Percentiles rank a stretch among this genome's conserved stretches.
Evolutionary conservation across 495 filamentous ascomycete genomes (phyloP).

Genomic region (Lentithecium fluviatile): DNA sequence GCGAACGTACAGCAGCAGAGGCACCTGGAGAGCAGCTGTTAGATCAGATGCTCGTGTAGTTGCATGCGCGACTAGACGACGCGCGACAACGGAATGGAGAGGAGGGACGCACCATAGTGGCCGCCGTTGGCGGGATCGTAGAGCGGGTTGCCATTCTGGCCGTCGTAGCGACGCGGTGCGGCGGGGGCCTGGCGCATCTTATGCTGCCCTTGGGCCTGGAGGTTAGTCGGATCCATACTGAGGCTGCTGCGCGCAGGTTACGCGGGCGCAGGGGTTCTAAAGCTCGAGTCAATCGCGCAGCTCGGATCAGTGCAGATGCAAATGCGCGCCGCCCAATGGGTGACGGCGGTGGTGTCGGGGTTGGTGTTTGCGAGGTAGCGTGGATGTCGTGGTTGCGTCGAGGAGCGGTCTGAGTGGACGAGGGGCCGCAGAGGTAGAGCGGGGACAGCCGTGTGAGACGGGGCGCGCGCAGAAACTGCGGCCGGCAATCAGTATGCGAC

Average conservation of each 20-base stretch:
- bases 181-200: conserved; percentile 48
- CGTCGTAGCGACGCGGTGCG: conserved; percentile 41
- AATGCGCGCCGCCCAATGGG: conserved; percentile 14
- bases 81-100: too few species aligned
- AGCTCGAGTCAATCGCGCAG: neutral
- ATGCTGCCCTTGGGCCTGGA: conserved; percentile 55
- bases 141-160: conserved; percentile 51
- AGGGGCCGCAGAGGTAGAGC: conserved; percentile 6
- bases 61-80: neutral
- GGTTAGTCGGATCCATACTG: conserved; percentile 57
- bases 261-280: neutral
- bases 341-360: conserved; percentile 11
- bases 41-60: conserved; percentile 10
- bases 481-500: conserved; percentile 19
- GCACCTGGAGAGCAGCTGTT: conserved; percentile 57
- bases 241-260: neutral
- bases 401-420: conserved; percentile 30
- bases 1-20: conserved; percentile 68
- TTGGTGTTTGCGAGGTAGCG: conserved; percentile 23
- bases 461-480: conserved; percentile 15
- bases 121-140: conserved; percentile 83
- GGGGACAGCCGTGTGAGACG: conserved; percentile 9
- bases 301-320: conserved; percentile 19
- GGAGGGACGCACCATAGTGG: conserved; percentile 72
- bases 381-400: conserved; percentile 29